Evolutionary conservation across 1,139 yeast species (phyloP).

Genomic region (Entelexis paramagnoliae): DNA sequence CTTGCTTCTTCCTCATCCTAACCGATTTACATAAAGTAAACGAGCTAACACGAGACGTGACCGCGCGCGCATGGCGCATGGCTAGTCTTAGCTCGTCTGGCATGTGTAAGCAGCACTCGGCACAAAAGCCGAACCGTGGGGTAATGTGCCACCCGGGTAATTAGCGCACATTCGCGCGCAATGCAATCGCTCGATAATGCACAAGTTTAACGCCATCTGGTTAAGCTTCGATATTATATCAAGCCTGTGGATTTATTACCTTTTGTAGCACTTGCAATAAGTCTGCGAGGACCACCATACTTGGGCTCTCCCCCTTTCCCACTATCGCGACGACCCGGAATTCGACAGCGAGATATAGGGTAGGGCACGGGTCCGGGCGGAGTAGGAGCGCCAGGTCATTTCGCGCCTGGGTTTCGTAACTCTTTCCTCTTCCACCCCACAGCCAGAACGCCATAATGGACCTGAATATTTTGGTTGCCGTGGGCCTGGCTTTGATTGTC

Average conservation of each 20-base stretch:
- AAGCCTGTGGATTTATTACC: no score
- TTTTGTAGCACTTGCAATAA: no score
- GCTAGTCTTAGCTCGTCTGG: not conserved
- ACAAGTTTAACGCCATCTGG: no score
- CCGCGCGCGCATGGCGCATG: not conserved
- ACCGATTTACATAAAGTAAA: not conserved
- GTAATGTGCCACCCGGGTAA: no score
- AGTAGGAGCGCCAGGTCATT: not conserved
- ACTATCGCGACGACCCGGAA: not conserved
- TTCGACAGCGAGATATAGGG: not conserved
- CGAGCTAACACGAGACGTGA: not conserved
- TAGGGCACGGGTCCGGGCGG: not conserved
- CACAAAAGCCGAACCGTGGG: not conserved
- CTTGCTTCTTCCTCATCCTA: not conserved
- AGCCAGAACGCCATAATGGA: not conserved
- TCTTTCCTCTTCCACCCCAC: not conserved
- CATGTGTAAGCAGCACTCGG: not conserved
- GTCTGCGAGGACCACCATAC: no score
- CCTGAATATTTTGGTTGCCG: constrained; percentile 8
- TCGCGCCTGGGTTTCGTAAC: not conserved
- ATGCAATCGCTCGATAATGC: no score
- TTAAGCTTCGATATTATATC: no score
- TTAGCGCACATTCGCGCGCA: no score
- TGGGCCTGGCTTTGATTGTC: constrained; percentile 15
- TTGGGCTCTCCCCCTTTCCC: not conserved